Evolutionary conservation across 495 filamentous ascomycete species (phyloP).

Genomic region (Penicillium silybi): DNA sequence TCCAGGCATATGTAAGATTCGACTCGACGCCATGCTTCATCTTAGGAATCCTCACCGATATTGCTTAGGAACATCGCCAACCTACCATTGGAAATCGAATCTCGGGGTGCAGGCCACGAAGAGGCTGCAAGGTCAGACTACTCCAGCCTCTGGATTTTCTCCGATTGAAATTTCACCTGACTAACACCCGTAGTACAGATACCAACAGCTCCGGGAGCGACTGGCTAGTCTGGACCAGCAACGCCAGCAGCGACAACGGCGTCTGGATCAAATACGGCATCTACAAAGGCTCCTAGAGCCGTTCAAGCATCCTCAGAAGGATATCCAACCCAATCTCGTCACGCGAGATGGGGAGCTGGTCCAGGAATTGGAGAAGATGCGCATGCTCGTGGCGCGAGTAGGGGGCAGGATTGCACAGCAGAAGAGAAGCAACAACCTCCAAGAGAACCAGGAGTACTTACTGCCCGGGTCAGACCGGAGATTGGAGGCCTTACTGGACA

Average conservation of each 20-base stretch:
- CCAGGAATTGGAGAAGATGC: slow-evolving; percentile 71
- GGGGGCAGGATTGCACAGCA: slow-evolving; percentile 53
- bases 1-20: slow-evolving; percentile 43
- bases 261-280: slow-evolving; percentile 52
- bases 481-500: slow-evolving; percentile 34
- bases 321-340: slow-evolving; percentile 74
- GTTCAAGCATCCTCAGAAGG: slow-evolving; percentile 50
- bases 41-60: neutral
- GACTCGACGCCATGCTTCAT: neutral
- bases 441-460: slow-evolving; percentile 18
- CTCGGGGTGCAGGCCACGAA: slow-evolving; percentile 30
- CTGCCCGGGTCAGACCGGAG: slow-evolving; percentile 31
- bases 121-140: slow-evolving; percentile 29
- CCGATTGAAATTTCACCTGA: slow-evolving; percentile 23
- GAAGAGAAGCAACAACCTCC: slow-evolving; percentile 16
- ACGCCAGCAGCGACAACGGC: slow-evolving; percentile 50
- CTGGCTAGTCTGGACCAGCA: slow-evolving; percentile 50
- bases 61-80: slow-evolving; percentile 38
- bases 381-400: slow-evolving; percentile 68
- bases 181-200: slow-evolving; percentile 43
- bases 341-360: slow-evolving; percentile 70
- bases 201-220: slow-evolving; percentile 49
- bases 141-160: neutral
- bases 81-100: slow-evolving; percentile 31
- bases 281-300: slow-evolving; percentile 57